Percentiles rank a stretch among this genome's conserved stretches.
phyloP scores from a whole-genome alignment of 371 early-diverging fungal species.

The Conidiobolus coronatus region DNA sequence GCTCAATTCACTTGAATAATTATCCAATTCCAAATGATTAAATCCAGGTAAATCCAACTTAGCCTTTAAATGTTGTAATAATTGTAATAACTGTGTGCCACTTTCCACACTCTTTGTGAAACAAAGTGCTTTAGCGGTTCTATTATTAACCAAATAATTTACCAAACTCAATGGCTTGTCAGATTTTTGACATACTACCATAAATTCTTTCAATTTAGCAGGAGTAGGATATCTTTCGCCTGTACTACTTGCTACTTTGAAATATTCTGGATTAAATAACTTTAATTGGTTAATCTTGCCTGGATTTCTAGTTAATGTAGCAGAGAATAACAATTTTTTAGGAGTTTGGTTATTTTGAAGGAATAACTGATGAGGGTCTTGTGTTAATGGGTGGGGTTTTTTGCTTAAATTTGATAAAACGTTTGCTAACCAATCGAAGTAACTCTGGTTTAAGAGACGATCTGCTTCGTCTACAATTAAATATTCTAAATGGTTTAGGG shows the following conservation, averaged over 20 bases:
- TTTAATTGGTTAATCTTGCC: conserved; percentile 69
- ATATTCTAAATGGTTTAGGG: conserved; percentile 71
- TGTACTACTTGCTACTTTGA: conserved; percentile 25
- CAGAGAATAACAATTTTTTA: conserved; percentile 84
- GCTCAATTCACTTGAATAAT: conserved; percentile 66
- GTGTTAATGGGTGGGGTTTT: background rate
- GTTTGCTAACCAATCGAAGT: conserved; percentile 79
- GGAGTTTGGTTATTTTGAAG: no score
- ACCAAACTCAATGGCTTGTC: no score
- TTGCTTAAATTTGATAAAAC: conserved; percentile 18
- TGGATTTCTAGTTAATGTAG: conserved; percentile 80
- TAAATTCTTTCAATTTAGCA: conserved; percentile 29
- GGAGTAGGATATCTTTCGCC: conserved; percentile 30
- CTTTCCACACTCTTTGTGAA: no score
- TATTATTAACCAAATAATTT: no score
- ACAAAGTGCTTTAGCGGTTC: no score
- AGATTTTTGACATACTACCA: conserved; percentile 28
- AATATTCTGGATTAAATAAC: conserved; percentile 49
- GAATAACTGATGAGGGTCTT: no score
- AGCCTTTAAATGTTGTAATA: no score
- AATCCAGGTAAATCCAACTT: no score
- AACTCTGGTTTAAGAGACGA: conserved; percentile 68
- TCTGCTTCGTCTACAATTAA: conserved; percentile 94
- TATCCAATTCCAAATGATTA: conserved; percentile 24
- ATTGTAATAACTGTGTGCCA: no score